These are phyloP conservation scores for Cardamine chenopodiifolia DNA, from an alignment of 345 rosid species.

Conservation along the genomic window DNA sequence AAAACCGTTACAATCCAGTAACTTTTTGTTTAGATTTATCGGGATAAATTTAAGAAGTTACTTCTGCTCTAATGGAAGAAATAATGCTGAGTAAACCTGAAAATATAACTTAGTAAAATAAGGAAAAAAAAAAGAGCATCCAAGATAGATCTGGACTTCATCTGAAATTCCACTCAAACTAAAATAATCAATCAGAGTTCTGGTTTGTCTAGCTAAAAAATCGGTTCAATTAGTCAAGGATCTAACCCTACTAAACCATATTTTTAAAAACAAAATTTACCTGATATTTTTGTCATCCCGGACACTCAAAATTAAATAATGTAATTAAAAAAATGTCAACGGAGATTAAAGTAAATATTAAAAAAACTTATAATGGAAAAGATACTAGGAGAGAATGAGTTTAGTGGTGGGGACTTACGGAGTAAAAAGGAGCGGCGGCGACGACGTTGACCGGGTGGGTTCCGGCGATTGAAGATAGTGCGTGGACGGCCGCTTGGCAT, in stretches of 20 bases:
- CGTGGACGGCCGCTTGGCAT: conserved; percentile 70
- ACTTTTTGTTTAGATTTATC: not conserved
- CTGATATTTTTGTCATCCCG: not conserved
- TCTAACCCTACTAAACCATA: not conserved
- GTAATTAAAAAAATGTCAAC: conserved; percentile 21
- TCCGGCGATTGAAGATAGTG: conserved; percentile 55
- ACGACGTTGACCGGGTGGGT: conserved; percentile 70
- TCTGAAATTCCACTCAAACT: not conserved
- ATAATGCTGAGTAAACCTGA: not conserved
- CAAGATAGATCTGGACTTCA: conserved; percentile 16
- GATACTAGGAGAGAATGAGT: conserved; percentile 25
- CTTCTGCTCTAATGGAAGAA: not conserved
- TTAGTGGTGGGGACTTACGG: conserved; percentile 55
- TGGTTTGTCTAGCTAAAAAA: conserved; percentile 1
- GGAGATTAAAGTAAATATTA: not conserved
- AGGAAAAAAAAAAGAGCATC: not conserved
- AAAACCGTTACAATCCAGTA: not conserved
- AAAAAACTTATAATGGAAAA: not conserved
- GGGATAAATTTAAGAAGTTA: not conserved
- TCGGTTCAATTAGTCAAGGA: conserved; percentile 22
- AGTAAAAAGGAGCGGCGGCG: conserved; percentile 86
- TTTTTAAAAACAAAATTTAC: not conserved
- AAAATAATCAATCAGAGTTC: not conserved
- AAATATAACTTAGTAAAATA: not conserved
- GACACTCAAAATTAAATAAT: conserved; percentile 1